A percentile compares a stretch with the other conserved stretches of the same genome.
phyloP scores from a whole-genome alignment of 2,329 filamentous ascomycete genomes.

The Diaporthe australafricana region DNA sequence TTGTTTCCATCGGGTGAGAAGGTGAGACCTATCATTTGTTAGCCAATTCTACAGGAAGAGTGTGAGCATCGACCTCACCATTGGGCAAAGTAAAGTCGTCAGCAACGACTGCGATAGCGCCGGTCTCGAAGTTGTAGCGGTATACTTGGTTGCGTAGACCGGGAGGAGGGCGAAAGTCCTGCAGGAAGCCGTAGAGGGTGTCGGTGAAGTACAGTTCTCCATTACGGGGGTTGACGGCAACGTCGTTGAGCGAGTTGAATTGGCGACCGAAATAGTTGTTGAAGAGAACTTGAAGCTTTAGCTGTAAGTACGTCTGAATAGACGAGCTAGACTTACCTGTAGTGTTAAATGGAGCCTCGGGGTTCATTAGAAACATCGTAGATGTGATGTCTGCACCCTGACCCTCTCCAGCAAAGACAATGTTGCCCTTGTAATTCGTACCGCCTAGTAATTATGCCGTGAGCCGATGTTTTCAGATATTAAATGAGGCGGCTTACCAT shows the following conservation, averaged over 20 bases:
- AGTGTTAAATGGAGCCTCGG: conserved; percentile 61
- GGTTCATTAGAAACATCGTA: conserved; percentile 57
- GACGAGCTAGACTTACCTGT: conserved; percentile 41
- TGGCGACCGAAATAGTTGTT: conserved; percentile 70
- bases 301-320: neutral
- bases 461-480: neutral
- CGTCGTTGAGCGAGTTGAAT: conserved; percentile 72
- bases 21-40: conserved; percentile 52
- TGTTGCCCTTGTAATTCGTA: conserved; percentile 61
- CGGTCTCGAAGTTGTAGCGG: conserved; percentile 61
- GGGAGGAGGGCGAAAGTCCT: conserved; percentile 66
- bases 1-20: conserved; percentile 63
- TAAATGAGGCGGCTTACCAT: conserved; percentile 46
- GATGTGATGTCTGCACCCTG: conserved; percentile 56
- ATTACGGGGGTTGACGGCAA: conserved; percentile 63
- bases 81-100: conserved; percentile 69
- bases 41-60: neutral
- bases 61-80: conserved; percentile 46
- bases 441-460: conserved; percentile 40
- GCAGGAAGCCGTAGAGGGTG: conserved; percentile 68
- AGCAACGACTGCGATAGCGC: conserved; percentile 65
- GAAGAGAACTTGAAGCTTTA: conserved; percentile 54
- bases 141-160: conserved; percentile 70
- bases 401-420: conserved; percentile 63
- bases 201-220: conserved; percentile 73